Percentiles rank a stretch among this genome's conserved stretches.
Evolutionary conservation across 1,139 yeast genomes (phyloP).

Genomic region (Eremothecium gossypii): DNA sequence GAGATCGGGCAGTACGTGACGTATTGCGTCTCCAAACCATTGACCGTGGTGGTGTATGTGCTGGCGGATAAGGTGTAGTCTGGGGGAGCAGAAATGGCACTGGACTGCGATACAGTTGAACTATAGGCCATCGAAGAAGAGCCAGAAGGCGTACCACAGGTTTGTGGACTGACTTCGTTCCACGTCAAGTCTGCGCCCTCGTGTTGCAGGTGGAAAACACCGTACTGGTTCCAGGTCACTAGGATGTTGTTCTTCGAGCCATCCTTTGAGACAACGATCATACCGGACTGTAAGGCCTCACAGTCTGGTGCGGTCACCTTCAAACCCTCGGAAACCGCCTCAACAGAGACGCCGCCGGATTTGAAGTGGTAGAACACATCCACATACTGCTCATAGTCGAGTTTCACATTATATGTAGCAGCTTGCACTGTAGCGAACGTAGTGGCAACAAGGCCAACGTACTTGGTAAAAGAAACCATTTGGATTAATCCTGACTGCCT

Average conservation of each 20-base stretch:
- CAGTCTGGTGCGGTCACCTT: conserved; percentile 14
- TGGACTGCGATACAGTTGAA: not conserved
- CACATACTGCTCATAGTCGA: conserved; percentile 16
- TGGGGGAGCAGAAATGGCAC: not conserved
- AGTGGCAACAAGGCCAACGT: conserved; percentile 10
- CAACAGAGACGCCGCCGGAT: conserved; percentile 13
- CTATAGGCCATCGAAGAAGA: not conserved
- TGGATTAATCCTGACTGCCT: no score
- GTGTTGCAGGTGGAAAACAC: conserved; percentile 18
- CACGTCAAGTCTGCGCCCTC: conserved; percentile 13
- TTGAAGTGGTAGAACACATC: conserved; percentile 19
- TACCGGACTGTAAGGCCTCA: conserved; percentile 16
- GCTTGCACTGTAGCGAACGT: conserved; percentile 11
- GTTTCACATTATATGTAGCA: conserved; percentile 15
- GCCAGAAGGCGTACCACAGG: conserved; percentile 10
- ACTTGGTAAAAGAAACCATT: conserved; percentile 9
- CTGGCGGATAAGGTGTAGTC: conserved; percentile 1
- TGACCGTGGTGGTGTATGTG: conserved; percentile 11
- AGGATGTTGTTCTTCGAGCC: conserved; percentile 12
- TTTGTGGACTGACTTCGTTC: conserved; percentile 11
- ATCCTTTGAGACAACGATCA: conserved; percentile 17
- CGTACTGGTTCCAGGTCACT: conserved; percentile 20
- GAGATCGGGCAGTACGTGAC: conserved; percentile 10
- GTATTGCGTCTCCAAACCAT: conserved; percentile 12
- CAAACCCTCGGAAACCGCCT: conserved; percentile 16